Evolutionary conservation across 2,329 filamentous ascomycete species (phyloP), one percentile per base, ranked within the genome.

Genomic region (Geosmithia putterillii): DNA sequence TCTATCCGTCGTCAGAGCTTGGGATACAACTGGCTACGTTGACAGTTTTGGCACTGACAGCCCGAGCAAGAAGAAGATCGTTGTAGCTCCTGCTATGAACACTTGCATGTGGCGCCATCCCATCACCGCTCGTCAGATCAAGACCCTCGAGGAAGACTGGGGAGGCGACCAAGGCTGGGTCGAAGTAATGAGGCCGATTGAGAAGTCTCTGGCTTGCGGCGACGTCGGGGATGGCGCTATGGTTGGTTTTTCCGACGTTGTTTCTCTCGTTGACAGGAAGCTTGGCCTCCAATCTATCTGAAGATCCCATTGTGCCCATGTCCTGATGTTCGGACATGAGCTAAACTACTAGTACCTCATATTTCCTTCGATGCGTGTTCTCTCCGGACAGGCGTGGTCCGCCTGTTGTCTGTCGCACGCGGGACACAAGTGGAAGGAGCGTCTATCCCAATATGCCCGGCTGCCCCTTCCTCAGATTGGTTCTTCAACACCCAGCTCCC

Each of bases 91-190:
- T 2, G 80, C 83, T 23, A 94, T 95, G 86, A 95, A 95, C 59
- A 87, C 79, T 20, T 79, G 81, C 4, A 95, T 95, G 89, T 94
- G 85, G 83, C 69, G 71, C 44, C 87, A 95, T 57, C 89, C 88
- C 2, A 67, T 94, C 39, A 95, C 89, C 1, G 70, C 64, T 41
- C 77, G 74, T 48, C 86, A 95, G 49, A 62, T 95, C 34, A 65
- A 65, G 36, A 66, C 83, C 0, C 64, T 95, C 40, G 73, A 81
- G 48, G 73, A 83, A 40, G 83, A 88, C 45, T 95, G 88, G 87
- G 64, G 61, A 2, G 50, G 59, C 18, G 56, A 58, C 19, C 25
- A 45, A 15, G 56, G 63, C 38, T 66, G 60, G 61, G 66, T 92
- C 50, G 79, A 86, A 54, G 76, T 94, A 17, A 56, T 94, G 48